These are phyloP conservation scores for Hymenoscyphus repandus DNA, from an alignment of 2,329 filamentous ascomycete species.

Conservation along the genomic window DNA sequence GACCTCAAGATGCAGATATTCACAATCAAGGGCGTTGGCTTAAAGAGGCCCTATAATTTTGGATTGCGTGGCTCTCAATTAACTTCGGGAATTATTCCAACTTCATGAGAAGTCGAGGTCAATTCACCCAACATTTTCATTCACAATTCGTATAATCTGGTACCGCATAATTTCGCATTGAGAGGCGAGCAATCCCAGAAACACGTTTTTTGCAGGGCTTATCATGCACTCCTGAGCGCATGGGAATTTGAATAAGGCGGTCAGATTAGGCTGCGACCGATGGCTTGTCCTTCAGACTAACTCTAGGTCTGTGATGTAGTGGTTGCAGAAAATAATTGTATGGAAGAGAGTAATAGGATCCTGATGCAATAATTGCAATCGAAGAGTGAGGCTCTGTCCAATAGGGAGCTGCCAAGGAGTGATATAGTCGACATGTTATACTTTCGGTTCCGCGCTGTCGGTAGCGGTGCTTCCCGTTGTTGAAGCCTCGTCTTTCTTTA, in stretches of 20 bases:
- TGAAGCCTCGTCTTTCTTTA: slow-evolving; percentile 23
- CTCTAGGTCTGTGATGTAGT: too few relatives aligned
- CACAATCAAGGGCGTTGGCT: too few relatives aligned
- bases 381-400: neutral
- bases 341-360: neutral
- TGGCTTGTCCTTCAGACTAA: too few relatives aligned
- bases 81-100: too few relatives aligned
- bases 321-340: neutral
- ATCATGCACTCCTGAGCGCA: neutral
- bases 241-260: neutral
- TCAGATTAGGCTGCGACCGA: neutral
- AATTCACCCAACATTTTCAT: too few relatives aligned
- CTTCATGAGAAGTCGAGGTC: too few relatives aligned
- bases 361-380: neutral
- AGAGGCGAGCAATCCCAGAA: neutral
- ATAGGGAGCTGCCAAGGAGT: neutral
- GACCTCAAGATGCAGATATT: too few relatives aligned
- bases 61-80: too few relatives aligned
- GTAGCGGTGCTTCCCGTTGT: slow-evolving; percentile 2
- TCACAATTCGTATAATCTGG: too few relatives aligned
- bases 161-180: neutral
- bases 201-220: neutral
- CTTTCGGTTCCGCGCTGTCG: slow-evolving; percentile 8
- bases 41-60: too few relatives aligned
- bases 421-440: neutral